These are phyloP conservation scores for Sisymbrium altissimum DNA, from an alignment of 345 rosid species.

Conservation along the genomic window DNA sequence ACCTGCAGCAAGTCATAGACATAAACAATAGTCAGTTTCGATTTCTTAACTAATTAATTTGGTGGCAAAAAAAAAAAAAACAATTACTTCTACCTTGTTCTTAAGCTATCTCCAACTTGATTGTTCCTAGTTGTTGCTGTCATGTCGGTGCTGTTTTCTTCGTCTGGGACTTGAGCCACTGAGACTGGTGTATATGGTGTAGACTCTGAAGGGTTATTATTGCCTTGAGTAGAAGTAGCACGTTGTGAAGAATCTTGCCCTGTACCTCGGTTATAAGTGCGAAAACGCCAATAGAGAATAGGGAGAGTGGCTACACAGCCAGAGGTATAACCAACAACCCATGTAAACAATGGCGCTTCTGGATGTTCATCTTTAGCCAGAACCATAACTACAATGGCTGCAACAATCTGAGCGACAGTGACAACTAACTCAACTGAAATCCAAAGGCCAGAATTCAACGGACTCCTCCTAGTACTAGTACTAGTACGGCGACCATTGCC, in stretches of 20 bases:
- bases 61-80: background rate
- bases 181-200: constrained; percentile 63
- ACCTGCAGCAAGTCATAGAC: constrained; percentile 44
- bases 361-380: constrained; percentile 74
- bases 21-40: background rate
- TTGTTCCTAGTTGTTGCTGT: constrained; percentile 32
- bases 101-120: constrained; percentile 39
- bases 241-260: constrained; percentile 44
- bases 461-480: constrained; percentile 68
- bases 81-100: constrained; percentile 44
- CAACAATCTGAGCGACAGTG: constrained; percentile 70
- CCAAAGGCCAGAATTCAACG: constrained; percentile 80
- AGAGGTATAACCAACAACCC: constrained; percentile 82
- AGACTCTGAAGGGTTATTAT: constrained; percentile 41
- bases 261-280: constrained; percentile 38
- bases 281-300: constrained; percentile 74
- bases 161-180: constrained; percentile 52
- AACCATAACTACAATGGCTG: constrained; percentile 65
- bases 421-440: constrained; percentile 72
- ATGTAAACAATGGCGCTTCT: constrained; percentile 67
- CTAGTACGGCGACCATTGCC: constrained; percentile 41
- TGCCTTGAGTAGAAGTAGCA: constrained; percentile 40
- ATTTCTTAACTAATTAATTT: background rate
- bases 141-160: constrained; percentile 37
- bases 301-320: constrained; percentile 84